Evolutionary conservation across 495 filamentous ascomycete genomes (phyloP).

Genomic region (Xylaria grammica): DNA sequence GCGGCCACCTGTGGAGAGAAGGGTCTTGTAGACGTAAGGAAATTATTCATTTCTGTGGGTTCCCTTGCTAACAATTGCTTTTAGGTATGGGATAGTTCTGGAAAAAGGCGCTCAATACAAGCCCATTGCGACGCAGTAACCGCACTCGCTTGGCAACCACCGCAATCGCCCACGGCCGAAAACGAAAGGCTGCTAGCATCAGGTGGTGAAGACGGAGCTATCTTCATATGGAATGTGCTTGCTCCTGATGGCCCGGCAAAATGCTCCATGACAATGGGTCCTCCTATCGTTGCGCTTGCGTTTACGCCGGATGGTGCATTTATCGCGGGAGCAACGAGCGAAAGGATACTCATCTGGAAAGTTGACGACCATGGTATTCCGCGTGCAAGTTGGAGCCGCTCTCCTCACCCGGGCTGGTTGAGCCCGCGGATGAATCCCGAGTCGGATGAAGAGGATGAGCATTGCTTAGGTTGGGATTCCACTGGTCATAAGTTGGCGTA

Average conservation of each 20-base stretch:
- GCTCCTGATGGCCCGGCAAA: slow-evolving; percentile 59
- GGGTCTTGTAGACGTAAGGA: slow-evolving; percentile 57
- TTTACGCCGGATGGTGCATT: slow-evolving; percentile 77
- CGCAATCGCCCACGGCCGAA: slow-evolving; percentile 35
- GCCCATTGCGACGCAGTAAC: slow-evolving; percentile 57
- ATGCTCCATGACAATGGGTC: slow-evolving; percentile 62
- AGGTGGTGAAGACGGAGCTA: slow-evolving; percentile 64
- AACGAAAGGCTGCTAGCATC: slow-evolving; percentile 59
- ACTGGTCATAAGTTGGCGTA: slow-evolving; percentile 77
- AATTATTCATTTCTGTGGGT: background rate
- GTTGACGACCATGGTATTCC: slow-evolving; percentile 67
- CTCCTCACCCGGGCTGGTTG: slow-evolving; percentile 54
- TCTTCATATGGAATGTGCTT: slow-evolving; percentile 72
- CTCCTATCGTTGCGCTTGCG: slow-evolving; percentile 64
- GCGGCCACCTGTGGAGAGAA: slow-evolving; percentile 57
- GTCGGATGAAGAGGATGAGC: slow-evolving; percentile 54
- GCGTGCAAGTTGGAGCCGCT: slow-evolving; percentile 65
- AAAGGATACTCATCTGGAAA: slow-evolving; percentile 74
- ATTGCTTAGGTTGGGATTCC: slow-evolving; percentile 75
- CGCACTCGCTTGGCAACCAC: slow-evolving; percentile 58
- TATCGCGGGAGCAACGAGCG: slow-evolving; percentile 69
- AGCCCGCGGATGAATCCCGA: slow-evolving; percentile 52
- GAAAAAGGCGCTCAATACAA: slow-evolving; percentile 49
- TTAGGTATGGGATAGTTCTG: slow-evolving; percentile 57
- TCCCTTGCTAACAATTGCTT: slow-evolving; percentile 25